Base-by-base conservation (phyloP, 1,284 basidiomycete genomes). In the Apiotrichum laibachii region DNA sequence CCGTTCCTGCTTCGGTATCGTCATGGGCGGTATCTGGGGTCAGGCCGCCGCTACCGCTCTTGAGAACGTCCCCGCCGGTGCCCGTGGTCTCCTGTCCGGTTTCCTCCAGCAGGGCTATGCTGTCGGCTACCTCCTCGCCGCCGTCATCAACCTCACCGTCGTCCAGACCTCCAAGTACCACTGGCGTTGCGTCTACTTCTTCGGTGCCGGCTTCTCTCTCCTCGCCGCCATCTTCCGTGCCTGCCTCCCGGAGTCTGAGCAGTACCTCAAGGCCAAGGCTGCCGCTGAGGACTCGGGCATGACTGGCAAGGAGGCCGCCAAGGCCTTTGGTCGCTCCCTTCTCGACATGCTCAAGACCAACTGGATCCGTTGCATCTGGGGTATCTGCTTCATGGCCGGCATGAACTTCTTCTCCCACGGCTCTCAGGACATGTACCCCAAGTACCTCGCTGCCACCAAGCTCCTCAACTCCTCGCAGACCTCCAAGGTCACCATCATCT, bases 401-500 rank as follows among this genome's bases (percentile, higher is more conserved):
- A 92, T 96, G 84, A 96, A 93, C 81, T 96, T 96, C 81, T 81
- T 92, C 62, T 89, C 88, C 3, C 63, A 64, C 57, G 62, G 58
- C 1, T 89, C 87, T 59, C 88, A 89, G 58, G 81, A 77, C 71
- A 67, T 62, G 59, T 63, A 60, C 60, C 60, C 66, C 1, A 64
- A 63, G 2, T 70, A 70, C 53, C 58, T 67, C 39, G 58, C 66
- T 51, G 57, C 40, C 8, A 61, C 58, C 37, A 70, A 70, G 61
- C 61, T 57, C 5, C 48, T 69, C 15, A 39, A 55, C 15, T 48
- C 59, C 0, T 81, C 87, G 69, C 72, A 85, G 55, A 83, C 92
- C 0, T 89, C 88, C 2, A 80, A 88, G 35, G 88, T 89, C 0
- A 95, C 91, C 13, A 97, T 97, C 68, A 91, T 96, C 67, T 88